Evolutionary conservation across 2,329 filamentous ascomycete species (phyloP).

Genomic region (Aspergillus brunneoviolaceus): DNA sequence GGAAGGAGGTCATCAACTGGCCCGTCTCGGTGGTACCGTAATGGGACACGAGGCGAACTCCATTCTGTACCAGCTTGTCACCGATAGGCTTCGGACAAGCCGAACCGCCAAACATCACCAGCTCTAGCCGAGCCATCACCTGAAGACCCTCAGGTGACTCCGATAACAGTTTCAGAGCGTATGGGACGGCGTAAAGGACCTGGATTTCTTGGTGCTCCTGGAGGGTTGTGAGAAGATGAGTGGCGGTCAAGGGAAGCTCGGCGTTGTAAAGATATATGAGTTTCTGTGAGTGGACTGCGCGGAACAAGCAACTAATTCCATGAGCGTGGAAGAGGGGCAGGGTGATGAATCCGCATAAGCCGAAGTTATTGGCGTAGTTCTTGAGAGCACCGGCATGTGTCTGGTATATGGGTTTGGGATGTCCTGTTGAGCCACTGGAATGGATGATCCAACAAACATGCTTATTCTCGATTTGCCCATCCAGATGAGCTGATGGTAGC

Average conservation of each 20-base stretch:
- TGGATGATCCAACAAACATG: slow-evolving; percentile 49
- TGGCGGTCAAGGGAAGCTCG: slow-evolving; percentile 54
- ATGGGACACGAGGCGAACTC: slow-evolving; percentile 56
- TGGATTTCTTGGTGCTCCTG: slow-evolving; percentile 45
- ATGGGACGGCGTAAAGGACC: slow-evolving; percentile 63
- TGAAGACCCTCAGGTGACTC: slow-evolving; percentile 58
- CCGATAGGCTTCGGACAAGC: slow-evolving; percentile 61
- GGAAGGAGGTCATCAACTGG: slow-evolving; percentile 61
- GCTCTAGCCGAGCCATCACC: slow-evolving; percentile 46
- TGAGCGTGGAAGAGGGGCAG: slow-evolving; percentile 61
- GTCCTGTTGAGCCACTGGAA: slow-evolving; percentile 58
- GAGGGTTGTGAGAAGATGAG: slow-evolving; percentile 36
- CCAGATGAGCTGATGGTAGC: slow-evolving; percentile 17
- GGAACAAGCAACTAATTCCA: slow-evolving; percentile 56
- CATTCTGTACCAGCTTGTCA: slow-evolving; percentile 51
- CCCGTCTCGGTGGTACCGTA: slow-evolving; percentile 64
- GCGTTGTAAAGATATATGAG: slow-evolving; percentile 57
- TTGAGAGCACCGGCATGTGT: slow-evolving; percentile 53
- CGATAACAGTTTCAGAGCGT: slow-evolving; percentile 61
- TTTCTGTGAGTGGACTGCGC: slow-evolving; percentile 53
- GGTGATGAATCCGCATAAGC: slow-evolving; percentile 53
- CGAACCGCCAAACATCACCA: slow-evolving; percentile 59
- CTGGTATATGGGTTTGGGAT: slow-evolving; percentile 63
- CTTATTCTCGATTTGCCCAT: slow-evolving; percentile 27
- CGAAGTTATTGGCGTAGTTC: slow-evolving; percentile 49